Evolutionary conservation across 2,329 filamentous ascomycete species (phyloP).

Genomic region (Zymoseptoria pseudotritici): DNA sequence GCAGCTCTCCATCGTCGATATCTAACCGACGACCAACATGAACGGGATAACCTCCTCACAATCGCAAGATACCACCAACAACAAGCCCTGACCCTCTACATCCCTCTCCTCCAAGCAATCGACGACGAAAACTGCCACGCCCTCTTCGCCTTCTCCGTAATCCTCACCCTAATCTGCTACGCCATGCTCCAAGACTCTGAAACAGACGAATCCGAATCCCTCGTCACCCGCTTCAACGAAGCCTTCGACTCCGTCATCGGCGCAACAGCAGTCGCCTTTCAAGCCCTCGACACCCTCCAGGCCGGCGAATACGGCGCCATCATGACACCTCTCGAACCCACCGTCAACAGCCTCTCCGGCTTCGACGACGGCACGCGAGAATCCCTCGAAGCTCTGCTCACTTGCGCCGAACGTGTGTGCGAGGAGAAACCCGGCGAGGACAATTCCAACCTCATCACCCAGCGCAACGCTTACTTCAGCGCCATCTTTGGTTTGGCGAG

Average conservation of each 20-base stretch:
- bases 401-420: not conserved
- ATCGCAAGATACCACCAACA: slow-evolving; percentile 19
- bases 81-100: slow-evolving; percentile 17
- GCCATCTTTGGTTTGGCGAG: slow-evolving; percentile 13
- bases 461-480: slow-evolving; percentile 10
- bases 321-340: slow-evolving; percentile 4
- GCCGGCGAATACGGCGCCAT: slow-evolving; percentile 7
- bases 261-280: slow-evolving; percentile 10
- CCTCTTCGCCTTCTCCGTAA: slow-evolving; percentile 15
- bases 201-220: not conserved
- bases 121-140: slow-evolving; percentile 18
- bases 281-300: slow-evolving; percentile 9
- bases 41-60: slow-evolving; percentile 11
- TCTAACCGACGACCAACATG: slow-evolving; percentile 1
- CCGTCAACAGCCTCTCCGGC: slow-evolving; percentile 6
- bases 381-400: slow-evolving; percentile 11
- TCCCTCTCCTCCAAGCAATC: slow-evolving; percentile 15
- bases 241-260: slow-evolving; percentile 14
- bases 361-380: slow-evolving; percentile 7
- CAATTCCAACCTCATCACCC: not conserved
- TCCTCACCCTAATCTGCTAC: slow-evolving; percentile 12
- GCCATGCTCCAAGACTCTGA: slow-evolving; percentile 10
- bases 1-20: slow-evolving; percentile 13
- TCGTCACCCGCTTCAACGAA: slow-evolving; percentile 12
- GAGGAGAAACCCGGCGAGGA: slow-evolving; percentile 3